These are phyloP conservation scores for Penicillium nucicola DNA, from an alignment of 495 filamentous ascomycete genomes.

Conservation along the genomic window DNA sequence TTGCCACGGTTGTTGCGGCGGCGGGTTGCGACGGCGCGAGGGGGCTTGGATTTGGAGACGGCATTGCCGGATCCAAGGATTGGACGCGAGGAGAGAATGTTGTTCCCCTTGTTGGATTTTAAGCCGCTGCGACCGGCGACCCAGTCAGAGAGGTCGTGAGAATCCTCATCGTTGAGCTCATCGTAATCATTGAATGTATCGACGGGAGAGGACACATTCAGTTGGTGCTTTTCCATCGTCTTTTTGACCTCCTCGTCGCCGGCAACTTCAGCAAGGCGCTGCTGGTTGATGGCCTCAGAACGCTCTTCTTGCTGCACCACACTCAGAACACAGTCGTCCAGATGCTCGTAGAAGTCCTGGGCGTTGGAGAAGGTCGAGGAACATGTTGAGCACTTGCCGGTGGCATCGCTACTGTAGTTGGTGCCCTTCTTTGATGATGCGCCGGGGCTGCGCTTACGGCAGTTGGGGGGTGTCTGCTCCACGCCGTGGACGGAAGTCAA, in stretches of 20 bases:
- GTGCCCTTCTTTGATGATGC: conserved; percentile 48
- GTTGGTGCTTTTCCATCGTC: conserved; percentile 77
- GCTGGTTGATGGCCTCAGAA: conserved; percentile 91
- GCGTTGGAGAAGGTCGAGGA: conserved; percentile 86
- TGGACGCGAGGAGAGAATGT: conserved; percentile 36
- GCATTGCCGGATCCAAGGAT: conserved; percentile 51
- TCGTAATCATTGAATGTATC: conserved; percentile 51
- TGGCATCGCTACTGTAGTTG: conserved; percentile 67
- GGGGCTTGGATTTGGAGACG: conserved; percentile 42
- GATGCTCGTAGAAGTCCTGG: conserved; percentile 98
- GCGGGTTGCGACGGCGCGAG: conserved; percentile 52
- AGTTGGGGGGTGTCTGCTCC: conserved; percentile 93
- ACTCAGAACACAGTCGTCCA: conserved; percentile 96
- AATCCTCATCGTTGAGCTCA: conserved; percentile 61
- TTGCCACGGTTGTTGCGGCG: conserved; percentile 83
- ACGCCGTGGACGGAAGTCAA: conserved; percentile 91
- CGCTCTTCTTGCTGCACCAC: conserved; percentile 98
- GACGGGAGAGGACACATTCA: conserved; percentile 51
- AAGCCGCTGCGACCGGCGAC: conserved; percentile 49
- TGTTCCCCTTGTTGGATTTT: conserved; percentile 35
- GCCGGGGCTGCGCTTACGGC: conserved; percentile 75
- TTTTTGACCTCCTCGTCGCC: conserved; percentile 78
- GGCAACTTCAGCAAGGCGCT: conserved; percentile 75
- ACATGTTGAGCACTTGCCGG: conserved; percentile 96
- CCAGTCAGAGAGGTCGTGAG: conserved; percentile 46